These are phyloP conservation scores for Backusella morwellensis DNA, from an alignment of 192 early-diverging fungal genomes.

Conservation along the genomic window DNA sequence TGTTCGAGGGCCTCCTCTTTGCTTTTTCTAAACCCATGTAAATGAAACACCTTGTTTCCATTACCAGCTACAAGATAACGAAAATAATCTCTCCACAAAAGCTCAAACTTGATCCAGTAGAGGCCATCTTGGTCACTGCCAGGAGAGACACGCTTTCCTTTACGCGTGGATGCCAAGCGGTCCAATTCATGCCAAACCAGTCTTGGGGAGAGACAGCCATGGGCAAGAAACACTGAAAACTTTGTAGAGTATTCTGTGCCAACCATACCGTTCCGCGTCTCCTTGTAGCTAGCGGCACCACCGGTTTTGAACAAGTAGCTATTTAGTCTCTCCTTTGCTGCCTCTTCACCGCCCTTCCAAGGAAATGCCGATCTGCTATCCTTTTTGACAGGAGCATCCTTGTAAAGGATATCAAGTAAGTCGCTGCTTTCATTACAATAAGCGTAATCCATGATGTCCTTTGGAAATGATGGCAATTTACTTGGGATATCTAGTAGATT, in stretches of 20 bases:
- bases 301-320: slow-evolving; percentile 30
- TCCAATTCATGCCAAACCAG: slow-evolving; percentile 13
- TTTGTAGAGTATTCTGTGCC: slow-evolving; percentile 44
- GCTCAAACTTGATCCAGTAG: slow-evolving; percentile 40
- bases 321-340: slow-evolving; percentile 25
- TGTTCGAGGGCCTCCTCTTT: not conserved
- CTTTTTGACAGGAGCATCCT: not conserved
- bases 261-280: slow-evolving; percentile 40
- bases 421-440: not conserved
- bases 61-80: slow-evolving; percentile 22
- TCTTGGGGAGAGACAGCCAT: slow-evolving; percentile 29
- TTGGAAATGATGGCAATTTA: slow-evolving; percentile 3
- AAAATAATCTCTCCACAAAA: slow-evolving; percentile 45
- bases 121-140: slow-evolving; percentile 17
- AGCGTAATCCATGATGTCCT: not conserved
- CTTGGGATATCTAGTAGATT: not conserved
- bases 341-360: slow-evolving; percentile 31
- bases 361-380: slow-evolving; percentile 33
- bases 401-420: not conserved
- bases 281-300: slow-evolving; percentile 29
- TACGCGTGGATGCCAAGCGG: not conserved
- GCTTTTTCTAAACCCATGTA: slow-evolving; percentile 7
- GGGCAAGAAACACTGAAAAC: slow-evolving; percentile 24
- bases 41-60: slow-evolving; percentile 26
- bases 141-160: not conserved